Base-by-base conservation (phyloP, 2,329 filamentous ascomycete genomes). In the Leptoxyphium fumago region DNA sequence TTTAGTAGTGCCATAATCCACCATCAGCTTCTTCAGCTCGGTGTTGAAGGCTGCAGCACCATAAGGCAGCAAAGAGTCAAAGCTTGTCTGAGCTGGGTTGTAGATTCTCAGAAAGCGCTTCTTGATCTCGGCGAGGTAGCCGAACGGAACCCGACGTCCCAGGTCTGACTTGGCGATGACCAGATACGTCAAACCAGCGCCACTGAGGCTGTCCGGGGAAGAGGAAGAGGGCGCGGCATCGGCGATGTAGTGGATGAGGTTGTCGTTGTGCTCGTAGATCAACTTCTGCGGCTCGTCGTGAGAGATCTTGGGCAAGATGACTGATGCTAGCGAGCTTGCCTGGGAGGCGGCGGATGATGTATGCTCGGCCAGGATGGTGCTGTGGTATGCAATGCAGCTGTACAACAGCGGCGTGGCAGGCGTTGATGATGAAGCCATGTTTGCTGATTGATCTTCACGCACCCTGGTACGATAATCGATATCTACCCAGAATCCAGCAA, bases 191-290 rank as follows among this genome's bases (percentile, higher is more conserved):
- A 98, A 75, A 1, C 87, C 84, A 43, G 85, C 85, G 72, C 71
- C 51, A 55, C 54, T 59, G 45, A 60, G 50, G 48, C 57, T 58
- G 45, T 54, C 50, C 13, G 55, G 43, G n/a, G 43, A 43, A 10
- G 47, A 45, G 28, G 50, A 51, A 5, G 59, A 55, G 32, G 56
- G 50, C 7, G 49, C 39, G 0, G 86, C 79, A 60, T 91, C 84
- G 57, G 88, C 77, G 60, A 96, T 83, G 72, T 94, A 95, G 73
- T 98, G 89, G 64, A 96, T 91, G 71, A 91, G 86, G 64, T 93
- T 80, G 47, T 80, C 72, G 66, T 87, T 84, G 65, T 95, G 87
- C 14, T 55, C 56, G 69, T 94, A 95, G 44, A 89, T 96, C 52
- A 94, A 77, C 67, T 95, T 95, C 60, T 94, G 80, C 1, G 87